Evolutionary conservation across 2,329 filamentous ascomycete species (phyloP).

Genomic region (Hypocreales sp.): DNA sequence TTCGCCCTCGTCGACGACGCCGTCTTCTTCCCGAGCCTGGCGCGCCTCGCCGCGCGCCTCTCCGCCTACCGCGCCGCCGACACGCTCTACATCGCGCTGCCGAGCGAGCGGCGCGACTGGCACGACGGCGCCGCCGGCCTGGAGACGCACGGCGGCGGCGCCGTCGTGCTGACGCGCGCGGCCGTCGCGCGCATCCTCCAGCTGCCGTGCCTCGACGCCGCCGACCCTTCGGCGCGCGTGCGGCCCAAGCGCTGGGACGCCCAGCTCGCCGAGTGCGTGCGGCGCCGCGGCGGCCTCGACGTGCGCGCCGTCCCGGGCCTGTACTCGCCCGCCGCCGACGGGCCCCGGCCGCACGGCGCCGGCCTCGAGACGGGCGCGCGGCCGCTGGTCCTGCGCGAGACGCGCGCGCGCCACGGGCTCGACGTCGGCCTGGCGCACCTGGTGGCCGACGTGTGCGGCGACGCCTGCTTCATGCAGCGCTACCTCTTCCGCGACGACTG

Average conservation of each 20-base stretch:
- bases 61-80: slow-evolving; percentile 15
- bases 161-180: slow-evolving; percentile 22
- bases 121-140: slow-evolving; percentile 16
- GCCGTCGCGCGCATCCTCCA: slow-evolving; percentile 18
- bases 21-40: slow-evolving; percentile 28
- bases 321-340: slow-evolving; percentile 19
- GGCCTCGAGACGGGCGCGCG: slow-evolving; percentile 23
- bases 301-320: slow-evolving; percentile 28
- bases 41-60: slow-evolving; percentile 21
- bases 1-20: slow-evolving; percentile 29
- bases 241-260: slow-evolving; percentile 22
- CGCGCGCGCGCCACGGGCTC: slow-evolving; percentile 20
- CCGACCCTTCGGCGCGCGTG: slow-evolving; percentile 4
- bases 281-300: slow-evolving; percentile 14
- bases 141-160: slow-evolving; percentile 28
- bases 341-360: slow-evolving; percentile 10
- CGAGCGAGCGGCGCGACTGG: slow-evolving; percentile 28
- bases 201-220: slow-evolving; percentile 20
- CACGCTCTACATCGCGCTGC: slow-evolving; percentile 25
- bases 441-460: slow-evolving; percentile 25
- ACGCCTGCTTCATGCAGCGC: slow-evolving; percentile 30
- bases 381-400: slow-evolving; percentile 25
- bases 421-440: slow-evolving; percentile 24
- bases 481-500: slow-evolving; percentile 29
- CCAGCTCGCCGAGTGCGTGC: slow-evolving; percentile 24